Evolutionary conservation across 495 filamentous ascomycete species (phyloP).

Genomic region (Penicillium silybi): DNA sequence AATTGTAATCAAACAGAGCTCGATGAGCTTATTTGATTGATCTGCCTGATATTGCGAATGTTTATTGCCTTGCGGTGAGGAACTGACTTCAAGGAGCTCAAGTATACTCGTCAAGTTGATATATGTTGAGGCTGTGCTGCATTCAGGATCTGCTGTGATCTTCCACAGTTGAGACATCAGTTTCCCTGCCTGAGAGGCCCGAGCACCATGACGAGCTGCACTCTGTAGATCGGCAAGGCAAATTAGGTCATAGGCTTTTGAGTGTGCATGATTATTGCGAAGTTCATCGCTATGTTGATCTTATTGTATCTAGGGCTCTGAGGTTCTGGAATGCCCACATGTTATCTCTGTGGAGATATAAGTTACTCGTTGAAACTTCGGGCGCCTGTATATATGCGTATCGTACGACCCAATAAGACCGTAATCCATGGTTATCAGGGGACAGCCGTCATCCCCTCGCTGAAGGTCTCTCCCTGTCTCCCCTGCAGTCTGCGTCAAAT

Average conservation of each 20-base stretch:
- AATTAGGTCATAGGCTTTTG: background rate
- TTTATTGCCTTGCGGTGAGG: background rate
- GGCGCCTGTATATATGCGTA: background rate
- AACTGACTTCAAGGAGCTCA: background rate
- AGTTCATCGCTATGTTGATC: background rate
- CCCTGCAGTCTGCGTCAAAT: slow-evolving; percentile 11
- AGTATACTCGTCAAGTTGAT: background rate
- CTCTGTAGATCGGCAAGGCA: background rate
- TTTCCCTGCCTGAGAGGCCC: background rate
- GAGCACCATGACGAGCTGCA: background rate
- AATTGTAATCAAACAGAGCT: background rate
- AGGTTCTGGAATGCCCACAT: background rate
- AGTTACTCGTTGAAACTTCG: background rate
- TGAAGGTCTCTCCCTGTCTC: background rate
- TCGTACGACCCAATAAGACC: background rate
- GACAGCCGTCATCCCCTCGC: background rate
- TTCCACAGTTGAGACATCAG: background rate
- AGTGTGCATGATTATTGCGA: background rate
- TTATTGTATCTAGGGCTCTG: background rate
- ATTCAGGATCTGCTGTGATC: background rate
- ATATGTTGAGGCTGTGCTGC: background rate
- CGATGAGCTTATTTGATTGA: background rate
- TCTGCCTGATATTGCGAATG: background rate
- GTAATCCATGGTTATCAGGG: background rate
- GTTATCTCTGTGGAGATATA: background rate